Base-by-base conservation (phyloP, 345 rosid genomes). In the Arabidopsis arenosa region DNA sequence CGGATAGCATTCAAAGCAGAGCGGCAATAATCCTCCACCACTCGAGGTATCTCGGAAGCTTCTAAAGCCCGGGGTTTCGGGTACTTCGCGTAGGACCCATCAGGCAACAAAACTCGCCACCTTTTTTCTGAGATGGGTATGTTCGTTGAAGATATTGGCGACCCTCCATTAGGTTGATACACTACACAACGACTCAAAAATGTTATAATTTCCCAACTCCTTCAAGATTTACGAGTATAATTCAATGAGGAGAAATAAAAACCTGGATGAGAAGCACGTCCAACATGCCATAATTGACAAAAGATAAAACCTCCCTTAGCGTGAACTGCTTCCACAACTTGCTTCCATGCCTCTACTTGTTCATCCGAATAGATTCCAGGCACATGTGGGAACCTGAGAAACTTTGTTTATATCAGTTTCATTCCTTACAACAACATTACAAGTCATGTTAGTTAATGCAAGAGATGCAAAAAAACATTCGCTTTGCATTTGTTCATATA, bases 231-330 rank as follows among this genome's bases (percentile, higher is more conserved):
- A 17, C 8, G 4, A 49, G 33, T 3, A 13, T 18, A 35, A 23
- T 23, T 21, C 3, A 45, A 18, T 6, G 43, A 32, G 17, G 21
- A 57, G 18, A 14, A 14, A 7, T 63, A 1, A 14, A 10, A 65
- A 90, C 97, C 84, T 26, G 70, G 66, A 80, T 90, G 96, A 55
- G 97, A 92, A 36, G 97, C 97, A 11, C 93, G 96, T 49, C 96
- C 99, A 14, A 89, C 99, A 5, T 95, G 99, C 97, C 96, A 92
- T 17, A 95, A 68, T 52, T 95, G 99, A 80, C 93, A 92, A 73
- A 95, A 92, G 43, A 90, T 85, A 72, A 92, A 61, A 79, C 89
- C 81, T 10, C 97, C 97, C 68, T 85, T 86, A 33, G 87, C 85
- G 65, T 95, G 99, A 80, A 86, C 95, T 4, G 91, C 92, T 10